Percentiles rank a stretch among this genome's conserved stretches.
Conservation (phyloP, 140 eudicot species). For the Flaveria floridana region DNA sequence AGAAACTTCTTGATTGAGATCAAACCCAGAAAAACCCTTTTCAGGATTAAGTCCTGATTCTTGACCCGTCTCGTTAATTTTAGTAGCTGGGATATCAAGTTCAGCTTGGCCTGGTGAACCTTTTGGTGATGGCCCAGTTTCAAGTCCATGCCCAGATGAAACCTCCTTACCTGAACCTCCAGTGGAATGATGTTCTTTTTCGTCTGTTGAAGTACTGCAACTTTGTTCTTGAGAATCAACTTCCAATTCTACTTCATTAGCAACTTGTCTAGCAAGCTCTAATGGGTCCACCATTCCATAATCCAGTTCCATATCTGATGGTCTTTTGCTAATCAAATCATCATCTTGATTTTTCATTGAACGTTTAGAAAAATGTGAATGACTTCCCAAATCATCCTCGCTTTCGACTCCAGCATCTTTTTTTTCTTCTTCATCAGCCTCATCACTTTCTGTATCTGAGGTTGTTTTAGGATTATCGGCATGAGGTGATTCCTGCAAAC, state of each 20-base stretch:
- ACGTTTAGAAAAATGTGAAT: slow-evolving; percentile 30
- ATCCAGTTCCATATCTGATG: slow-evolving; percentile 56
- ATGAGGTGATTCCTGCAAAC: slow-evolving; percentile 15
- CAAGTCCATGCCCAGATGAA: slow-evolving; percentile 26
- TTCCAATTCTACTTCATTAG: slow-evolving; percentile 79
- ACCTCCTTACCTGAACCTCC: slow-evolving; percentile 39
- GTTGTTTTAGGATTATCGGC: slow-evolving; percentile 29
- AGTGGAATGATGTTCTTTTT: slow-evolving; percentile 28
- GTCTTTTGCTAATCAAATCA: slow-evolving; percentile 38
- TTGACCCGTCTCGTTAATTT: slow-evolving; percentile 48
- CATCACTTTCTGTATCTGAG: slow-evolving; percentile 32
- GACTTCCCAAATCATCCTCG: slow-evolving; percentile 41
- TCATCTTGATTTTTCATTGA: slow-evolving; percentile 26
- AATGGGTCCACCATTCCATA: slow-evolving; percentile 75
- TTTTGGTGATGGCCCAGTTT: slow-evolving; percentile 25
- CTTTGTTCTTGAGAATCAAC: slow-evolving; percentile 65
- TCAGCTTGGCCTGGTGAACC: slow-evolving; percentile 37
- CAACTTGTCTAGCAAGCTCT: slow-evolving; percentile 82
- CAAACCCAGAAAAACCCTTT: slow-evolving; percentile 56
- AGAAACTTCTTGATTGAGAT: slow-evolving; percentile 64
- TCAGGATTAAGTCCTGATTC: slow-evolving; percentile 42
- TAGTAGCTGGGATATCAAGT: slow-evolving; percentile 41
- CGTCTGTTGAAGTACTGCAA: slow-evolving; percentile 56
- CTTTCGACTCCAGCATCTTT: slow-evolving; percentile 33
- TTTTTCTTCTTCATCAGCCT: slow-evolving; percentile 28